Percentiles rank a stretch among this genome's conserved stretches.
Evolutionary conservation across 306 rosid species (phyloP).

Genomic region (Betula pendula): DNA sequence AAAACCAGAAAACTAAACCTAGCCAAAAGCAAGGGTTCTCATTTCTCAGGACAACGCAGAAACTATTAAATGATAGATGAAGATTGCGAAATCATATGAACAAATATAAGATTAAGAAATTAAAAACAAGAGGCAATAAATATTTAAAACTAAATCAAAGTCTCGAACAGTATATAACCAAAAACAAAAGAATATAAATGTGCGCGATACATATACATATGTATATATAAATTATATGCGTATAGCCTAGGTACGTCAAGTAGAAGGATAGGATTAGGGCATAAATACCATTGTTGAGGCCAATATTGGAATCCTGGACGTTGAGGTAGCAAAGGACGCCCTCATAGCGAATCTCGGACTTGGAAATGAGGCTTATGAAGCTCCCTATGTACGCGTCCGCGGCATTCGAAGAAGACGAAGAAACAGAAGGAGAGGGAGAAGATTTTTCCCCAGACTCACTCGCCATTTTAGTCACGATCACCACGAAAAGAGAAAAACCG

Average conservation of each 20-base stretch:
- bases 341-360: constrained; percentile 74
- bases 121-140: not conserved
- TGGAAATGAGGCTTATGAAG: constrained; percentile 65
- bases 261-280: not conserved
- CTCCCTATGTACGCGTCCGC: constrained; percentile 56
- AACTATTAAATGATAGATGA: not conserved
- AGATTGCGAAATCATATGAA: not conserved
- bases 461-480: constrained; percentile 39
- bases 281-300: constrained; percentile 52
- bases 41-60: not conserved
- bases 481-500: not conserved
- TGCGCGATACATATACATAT: not conserved
- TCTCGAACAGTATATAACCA: not conserved
- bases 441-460: constrained; percentile 22
- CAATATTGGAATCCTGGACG: constrained; percentile 55
- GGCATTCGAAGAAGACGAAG: constrained; percentile 20
- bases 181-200: not conserved
- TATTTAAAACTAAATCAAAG: not conserved
- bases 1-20: not conserved
- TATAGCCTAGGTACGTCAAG: not conserved
- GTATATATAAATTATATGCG: no score
- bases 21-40: no score
- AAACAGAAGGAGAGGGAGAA: not conserved
- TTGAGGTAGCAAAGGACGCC: constrained; percentile 56
- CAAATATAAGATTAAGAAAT: not conserved